phyloP scores from a whole-genome alignment of 306 rosid genomes.

The Sicyos baderoa region DNA sequence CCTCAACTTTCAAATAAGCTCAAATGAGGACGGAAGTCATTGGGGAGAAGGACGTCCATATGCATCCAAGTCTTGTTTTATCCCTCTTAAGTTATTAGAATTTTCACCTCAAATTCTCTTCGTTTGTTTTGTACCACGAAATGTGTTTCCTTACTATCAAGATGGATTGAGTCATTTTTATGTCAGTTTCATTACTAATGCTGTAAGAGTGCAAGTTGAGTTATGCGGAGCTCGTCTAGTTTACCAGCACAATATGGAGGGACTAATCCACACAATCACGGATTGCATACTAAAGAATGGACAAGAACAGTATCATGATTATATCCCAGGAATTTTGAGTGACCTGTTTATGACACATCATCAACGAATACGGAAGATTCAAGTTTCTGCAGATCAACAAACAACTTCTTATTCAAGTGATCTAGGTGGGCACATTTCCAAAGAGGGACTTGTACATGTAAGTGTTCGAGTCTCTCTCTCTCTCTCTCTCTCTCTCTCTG shows the following conservation, averaged over 20 bases:
- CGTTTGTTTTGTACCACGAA: not conserved
- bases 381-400: not conserved
- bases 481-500: not conserved
- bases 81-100: not conserved
- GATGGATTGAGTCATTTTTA: not conserved
- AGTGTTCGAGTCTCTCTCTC: not conserved
- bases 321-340: not conserved
- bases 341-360: not conserved
- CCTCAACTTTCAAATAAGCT: not conserved
- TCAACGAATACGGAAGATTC: no score
- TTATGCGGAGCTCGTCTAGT: not conserved
- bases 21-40: not conserved
- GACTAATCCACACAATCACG: not conserved
- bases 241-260: constrained; percentile 4
- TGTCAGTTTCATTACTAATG: not conserved
- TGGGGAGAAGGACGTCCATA: not conserved
- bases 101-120: not conserved
- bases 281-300: not conserved
- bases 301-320: not conserved
- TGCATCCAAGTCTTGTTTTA: not conserved
- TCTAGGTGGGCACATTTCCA: not conserved
- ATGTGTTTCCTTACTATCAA: not conserved
- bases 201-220: not conserved
- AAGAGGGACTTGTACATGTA: not conserved
- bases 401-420: not conserved